phyloP scores from a whole-genome alignment of 495 filamentous ascomycete species.

The Amniculicola lignicola region DNA sequence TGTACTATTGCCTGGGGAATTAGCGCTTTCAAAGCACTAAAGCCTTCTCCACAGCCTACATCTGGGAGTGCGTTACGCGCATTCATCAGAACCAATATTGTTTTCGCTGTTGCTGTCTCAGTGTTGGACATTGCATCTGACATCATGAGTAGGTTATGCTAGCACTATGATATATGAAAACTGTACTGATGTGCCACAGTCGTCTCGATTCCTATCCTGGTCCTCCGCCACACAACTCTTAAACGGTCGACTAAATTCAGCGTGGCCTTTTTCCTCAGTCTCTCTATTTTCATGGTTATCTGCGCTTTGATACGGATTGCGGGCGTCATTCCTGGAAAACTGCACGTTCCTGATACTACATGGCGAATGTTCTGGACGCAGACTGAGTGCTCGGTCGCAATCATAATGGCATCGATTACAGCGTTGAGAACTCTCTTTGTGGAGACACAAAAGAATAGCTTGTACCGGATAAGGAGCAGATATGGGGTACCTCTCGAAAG shows the following conservation, averaged over 20 bases:
- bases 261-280: conserved; percentile 5
- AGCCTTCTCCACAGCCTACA: no score
- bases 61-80: no score
- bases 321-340: neutral
- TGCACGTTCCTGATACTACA: neutral
- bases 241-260: neutral
- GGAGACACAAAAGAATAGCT: neutral
- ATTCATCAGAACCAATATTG: no score
- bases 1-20: neutral
- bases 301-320: conserved; percentile 6
- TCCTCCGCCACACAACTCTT: conserved; percentile 2
- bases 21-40: neutral
- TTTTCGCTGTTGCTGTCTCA: no score
- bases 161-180: neutral
- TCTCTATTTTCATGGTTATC: conserved; percentile 14
- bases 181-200: neutral
- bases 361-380: conserved; percentile 10
- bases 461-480: no score
- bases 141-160: conserved; percentile 1
- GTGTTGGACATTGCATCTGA: neutral
- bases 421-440: conserved; percentile 7
- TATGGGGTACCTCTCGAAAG: no score
- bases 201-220: neutral
- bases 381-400: conserved; percentile 3
- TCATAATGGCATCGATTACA: conserved; percentile 13